Conservation (phyloP, 257 asterid genomes). For the Apocynum venetum region DNA sequence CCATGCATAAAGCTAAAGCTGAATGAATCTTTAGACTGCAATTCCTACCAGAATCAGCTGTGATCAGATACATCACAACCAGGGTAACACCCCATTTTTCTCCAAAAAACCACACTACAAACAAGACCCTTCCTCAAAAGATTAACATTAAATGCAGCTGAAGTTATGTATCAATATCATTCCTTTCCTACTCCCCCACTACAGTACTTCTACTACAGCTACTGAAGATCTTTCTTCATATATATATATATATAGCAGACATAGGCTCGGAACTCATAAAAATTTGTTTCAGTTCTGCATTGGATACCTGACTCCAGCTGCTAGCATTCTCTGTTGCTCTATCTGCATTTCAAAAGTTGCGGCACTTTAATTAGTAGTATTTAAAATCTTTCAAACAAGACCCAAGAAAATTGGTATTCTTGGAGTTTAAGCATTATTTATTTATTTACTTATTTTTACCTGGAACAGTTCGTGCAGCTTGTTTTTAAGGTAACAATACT, state of each 20-base stretch:
- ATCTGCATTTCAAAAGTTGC: constrained; percentile 37
- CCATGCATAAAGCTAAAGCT: constrained; percentile 16
- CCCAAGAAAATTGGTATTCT: background rate
- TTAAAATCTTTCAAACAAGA: background rate
- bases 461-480: constrained; percentile 79
- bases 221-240: too few relatives aligned
- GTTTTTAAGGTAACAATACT: constrained; percentile 88
- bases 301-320: constrained; percentile 76
- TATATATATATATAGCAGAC: background rate
- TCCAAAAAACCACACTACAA: constrained; percentile 18
- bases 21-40: constrained; percentile 15
- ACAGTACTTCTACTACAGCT: background rate
- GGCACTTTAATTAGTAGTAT: too few relatives aligned
- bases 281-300: constrained; percentile 22
- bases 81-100: constrained; percentile 1
- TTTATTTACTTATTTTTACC: constrained; percentile 29
- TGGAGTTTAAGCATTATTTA: background rate
- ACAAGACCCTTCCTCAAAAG: constrained; percentile 24
- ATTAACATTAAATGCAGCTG: constrained; percentile 34
- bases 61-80: constrained; percentile 14
- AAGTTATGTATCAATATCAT: constrained; percentile 20
- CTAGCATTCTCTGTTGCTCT: constrained; percentile 81
- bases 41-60: constrained; percentile 20
- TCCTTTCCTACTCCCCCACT: background rate
- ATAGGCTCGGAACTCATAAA: too few relatives aligned